These are phyloP conservation scores for Poa pratensis DNA, from an alignment of 176 grass and related monocot genomes.

Conservation along the genomic window DNA sequence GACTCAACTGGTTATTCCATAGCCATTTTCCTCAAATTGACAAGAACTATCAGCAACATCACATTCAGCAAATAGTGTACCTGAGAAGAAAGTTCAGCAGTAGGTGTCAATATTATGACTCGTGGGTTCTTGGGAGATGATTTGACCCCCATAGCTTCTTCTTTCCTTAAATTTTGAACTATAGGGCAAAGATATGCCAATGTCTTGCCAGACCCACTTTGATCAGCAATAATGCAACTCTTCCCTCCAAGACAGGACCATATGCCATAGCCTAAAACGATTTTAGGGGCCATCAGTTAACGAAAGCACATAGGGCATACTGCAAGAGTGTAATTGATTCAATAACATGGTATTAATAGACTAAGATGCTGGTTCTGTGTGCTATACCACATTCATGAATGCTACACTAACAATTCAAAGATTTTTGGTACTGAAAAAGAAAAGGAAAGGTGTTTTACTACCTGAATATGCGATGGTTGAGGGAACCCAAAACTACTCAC, in stretches of 20 bases:
- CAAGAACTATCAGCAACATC: neutral
- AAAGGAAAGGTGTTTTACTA: constrained; percentile 19
- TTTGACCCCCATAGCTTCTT: constrained; percentile 69
- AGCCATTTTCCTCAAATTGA: neutral
- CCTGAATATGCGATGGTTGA: constrained; percentile 93
- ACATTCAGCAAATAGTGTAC: constrained; percentile 41
- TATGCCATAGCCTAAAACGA: constrained; percentile 77
- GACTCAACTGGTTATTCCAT: neutral
- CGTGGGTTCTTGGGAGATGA: constrained; percentile 69
- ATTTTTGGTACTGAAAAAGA: neutral
- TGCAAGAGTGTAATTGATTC: neutral
- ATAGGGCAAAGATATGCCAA: constrained; percentile 83
- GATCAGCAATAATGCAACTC: constrained; percentile 92
- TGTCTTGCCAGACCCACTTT: constrained; percentile 97
- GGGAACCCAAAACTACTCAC: constrained; percentile 63
- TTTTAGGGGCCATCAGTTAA: neutral
- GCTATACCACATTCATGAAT: neutral
- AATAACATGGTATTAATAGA: neutral
- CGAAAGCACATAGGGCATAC: neutral
- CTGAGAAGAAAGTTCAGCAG: constrained; percentile 90
- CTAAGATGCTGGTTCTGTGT: neutral
- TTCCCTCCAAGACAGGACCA: constrained; percentile 68
- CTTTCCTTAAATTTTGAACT: constrained; percentile 75
- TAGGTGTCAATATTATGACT: constrained; percentile 82
- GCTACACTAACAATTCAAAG: neutral